These are phyloP conservation scores for Penicillium macrosclerotiorum DNA, from an alignment of 495 filamentous ascomycete genomes.

Conservation along the genomic window DNA sequence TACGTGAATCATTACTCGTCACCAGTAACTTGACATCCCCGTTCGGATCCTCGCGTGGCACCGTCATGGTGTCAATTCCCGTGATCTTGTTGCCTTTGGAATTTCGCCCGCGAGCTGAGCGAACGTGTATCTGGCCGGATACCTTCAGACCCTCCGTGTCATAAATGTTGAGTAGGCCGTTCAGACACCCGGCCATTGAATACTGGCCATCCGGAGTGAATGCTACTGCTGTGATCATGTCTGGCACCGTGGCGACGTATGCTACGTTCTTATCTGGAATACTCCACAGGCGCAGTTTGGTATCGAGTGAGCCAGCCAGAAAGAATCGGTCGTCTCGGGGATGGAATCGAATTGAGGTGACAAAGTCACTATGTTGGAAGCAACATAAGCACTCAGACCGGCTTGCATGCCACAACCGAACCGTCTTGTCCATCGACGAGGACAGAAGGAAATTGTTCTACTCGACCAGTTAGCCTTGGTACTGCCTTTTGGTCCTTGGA, in stretches of 20 bases:
- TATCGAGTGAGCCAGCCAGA: slow-evolving; percentile 88
- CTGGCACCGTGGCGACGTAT: slow-evolving; percentile 76
- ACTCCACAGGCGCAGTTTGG: slow-evolving; percentile 90
- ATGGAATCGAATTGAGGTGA: slow-evolving; percentile 93
- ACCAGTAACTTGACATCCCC: slow-evolving; percentile 83
- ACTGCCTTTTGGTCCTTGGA: not conserved
- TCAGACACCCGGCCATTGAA: slow-evolving; percentile 84
- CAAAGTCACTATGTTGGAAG: slow-evolving; percentile 96
- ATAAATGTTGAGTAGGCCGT: slow-evolving; percentile 86
- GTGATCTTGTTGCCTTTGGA: slow-evolving; percentile 98
- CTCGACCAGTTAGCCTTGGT: slow-evolving; percentile 10
- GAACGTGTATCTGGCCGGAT: slow-evolving; percentile 81
- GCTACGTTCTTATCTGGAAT: slow-evolving; percentile 96
- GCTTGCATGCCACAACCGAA: slow-evolving; percentile 89
- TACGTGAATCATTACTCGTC: slow-evolving; percentile 91
- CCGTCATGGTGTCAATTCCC: slow-evolving; percentile 75
- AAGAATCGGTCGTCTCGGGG: slow-evolving; percentile 96
- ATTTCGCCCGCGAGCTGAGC: slow-evolving; percentile 86
- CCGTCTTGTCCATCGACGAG: slow-evolving; percentile 98
- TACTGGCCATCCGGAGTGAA: slow-evolving; percentile 92
- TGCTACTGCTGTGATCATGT: slow-evolving; percentile 88
- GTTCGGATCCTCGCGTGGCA: slow-evolving; percentile 58
- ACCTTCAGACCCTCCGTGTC: slow-evolving; percentile 90
- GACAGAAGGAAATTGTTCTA: slow-evolving; percentile 95
- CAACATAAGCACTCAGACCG: slow-evolving; percentile 85